Base-by-base conservation (phyloP, 1,284 basidiomycete genomes). In the Rhodotorula mucilaginosa region DNA sequence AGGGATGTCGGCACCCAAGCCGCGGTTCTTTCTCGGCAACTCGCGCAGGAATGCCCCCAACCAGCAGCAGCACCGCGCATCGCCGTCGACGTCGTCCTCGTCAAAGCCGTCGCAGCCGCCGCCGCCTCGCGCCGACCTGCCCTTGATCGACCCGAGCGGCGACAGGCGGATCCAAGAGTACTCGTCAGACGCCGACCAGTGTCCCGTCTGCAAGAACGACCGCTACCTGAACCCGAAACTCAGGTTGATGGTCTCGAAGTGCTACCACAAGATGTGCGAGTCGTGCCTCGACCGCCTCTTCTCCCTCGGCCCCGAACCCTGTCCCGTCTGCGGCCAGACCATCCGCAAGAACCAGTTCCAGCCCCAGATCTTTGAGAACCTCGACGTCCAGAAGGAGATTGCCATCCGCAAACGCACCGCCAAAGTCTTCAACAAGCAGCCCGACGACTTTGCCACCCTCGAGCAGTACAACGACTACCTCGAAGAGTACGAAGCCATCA, bases 201-300 rank as follows among this genome's bases (percentile, higher is more conserved):
- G 97, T 83, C 96, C 97, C 1, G 89, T 97, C 13, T 99, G 97
- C 85, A 93, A 94, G 82, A 96, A 93, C 51, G 97, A 99, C 80
- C 85, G 97, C 69, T 98, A 97, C 81, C 85, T 98, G 73, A 97
- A 98, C 79, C 93, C 94, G 21, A 93, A 94, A 78, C 84, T 99
- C 39, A 88, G 96, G 57, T 84, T 99, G 60, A 86, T 99, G 68
- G 95, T 99, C 73, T 80, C 79, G 87, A 92, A 48, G 46, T 99
- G 97, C 82, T 99, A 98, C 82, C 97, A 99, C 84, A 97, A 97
- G 86, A 96, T 98, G 95, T 93, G 76, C 71, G 94, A 97, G 84
- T 92, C 91, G 2, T 99, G 97, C 81, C 97, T 99, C 79, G 97
- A 99, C 81, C 88, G 95, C 13, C 82, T 99, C 60, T 99, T 97